Conservation (phyloP, 2,329 filamentous ascomycete species). For the Pestalotiopsis sp. region DNA sequence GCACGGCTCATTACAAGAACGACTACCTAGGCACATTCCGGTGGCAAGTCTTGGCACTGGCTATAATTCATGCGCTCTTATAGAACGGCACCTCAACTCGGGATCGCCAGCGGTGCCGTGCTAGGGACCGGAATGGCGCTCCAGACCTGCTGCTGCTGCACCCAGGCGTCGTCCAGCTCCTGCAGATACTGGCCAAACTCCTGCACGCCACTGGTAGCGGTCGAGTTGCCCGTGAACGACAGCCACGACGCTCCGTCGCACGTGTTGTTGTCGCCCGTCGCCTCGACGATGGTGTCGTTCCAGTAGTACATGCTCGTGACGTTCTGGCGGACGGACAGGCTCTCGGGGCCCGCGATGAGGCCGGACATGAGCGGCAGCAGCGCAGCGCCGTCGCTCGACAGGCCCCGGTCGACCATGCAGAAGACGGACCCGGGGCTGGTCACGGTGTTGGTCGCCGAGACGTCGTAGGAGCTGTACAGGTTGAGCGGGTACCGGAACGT, state of each 20-base stretch:
- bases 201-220: slow-evolving; percentile 19
- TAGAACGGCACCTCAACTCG: background rate
- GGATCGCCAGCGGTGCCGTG: slow-evolving; percentile 23
- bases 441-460: slow-evolving; percentile 26
- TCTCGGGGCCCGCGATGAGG: slow-evolving; percentile 20
- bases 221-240: slow-evolving; percentile 25
- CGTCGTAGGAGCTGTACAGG: slow-evolving; percentile 33
- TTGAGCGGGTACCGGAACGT: slow-evolving; percentile 32
- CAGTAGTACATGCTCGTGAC: slow-evolving; percentile 34
- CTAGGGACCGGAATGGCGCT: slow-evolving; percentile 21
- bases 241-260: slow-evolving; percentile 31
- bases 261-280: slow-evolving; percentile 27
- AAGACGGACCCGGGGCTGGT: slow-evolving; percentile 32
- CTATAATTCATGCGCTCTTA: background rate
- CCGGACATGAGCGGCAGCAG: slow-evolving; percentile 26
- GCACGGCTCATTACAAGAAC: background rate
- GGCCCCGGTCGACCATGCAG: slow-evolving; percentile 30
- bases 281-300: slow-evolving; percentile 34
- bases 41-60: background rate
- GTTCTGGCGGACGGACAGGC: slow-evolving; percentile 29
- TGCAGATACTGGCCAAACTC: slow-evolving; percentile 25
- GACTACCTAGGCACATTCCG: background rate
- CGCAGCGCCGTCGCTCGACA: slow-evolving; percentile 25
- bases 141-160: slow-evolving; percentile 24
- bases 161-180: slow-evolving; percentile 26